Base-by-base conservation (phyloP, 2,329 filamentous ascomycete species). In the Aphanoascus verrucosus region DNA sequence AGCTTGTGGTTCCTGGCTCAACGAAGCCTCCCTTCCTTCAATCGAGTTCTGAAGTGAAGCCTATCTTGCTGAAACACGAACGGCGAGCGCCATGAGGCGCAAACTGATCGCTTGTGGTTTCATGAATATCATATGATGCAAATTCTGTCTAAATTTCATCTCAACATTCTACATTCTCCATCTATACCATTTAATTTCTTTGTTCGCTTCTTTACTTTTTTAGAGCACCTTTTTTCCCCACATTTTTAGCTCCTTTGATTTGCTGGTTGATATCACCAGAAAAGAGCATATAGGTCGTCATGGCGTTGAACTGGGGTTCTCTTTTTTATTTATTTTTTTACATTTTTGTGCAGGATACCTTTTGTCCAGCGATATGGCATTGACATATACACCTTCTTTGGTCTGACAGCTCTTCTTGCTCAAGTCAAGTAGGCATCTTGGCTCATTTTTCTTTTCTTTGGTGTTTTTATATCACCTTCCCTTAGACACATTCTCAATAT, bases 201-300 rank as follows among this genome's bases (percentile, higher is more conserved):
- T 28, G 8, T 40, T 44, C 37, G 7, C 2, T 28, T 37, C 35
- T 43, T 48, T 46, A 34, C 40, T 47, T 23, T 35, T 20, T 37
- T 43, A n/a, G 14, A 47, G 17, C 41, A 37, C 9, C 15, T 43
- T 20, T 17, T 41, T 38, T n/a, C 37, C 40, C 14, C 28, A 20
- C 40, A 52, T 4, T 52, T 6, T 15, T 45, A 17, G 31, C 49
- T 45, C 49, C 32, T 35, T 38, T 52, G 5, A 15, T 14, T 46
- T 31, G 28, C 19, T 52, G 49, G 50, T 46, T 40, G 50, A 46
- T 50, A 50, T 38, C 48, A 50, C 48, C 2, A 45, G 46, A 52
- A 52, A 52, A 23, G 34, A 46, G 50, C 50, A 52, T 52, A 42
- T n/a, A 34, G 50, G 50, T 52, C 50, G 50, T 52, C 42, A 38